A percentile compares a stretch with the other conserved stretches of the same genome.
Conservation (phyloP, 2,329 filamentous ascomycete genomes). For the Corinectria fuckeliana region DNA sequence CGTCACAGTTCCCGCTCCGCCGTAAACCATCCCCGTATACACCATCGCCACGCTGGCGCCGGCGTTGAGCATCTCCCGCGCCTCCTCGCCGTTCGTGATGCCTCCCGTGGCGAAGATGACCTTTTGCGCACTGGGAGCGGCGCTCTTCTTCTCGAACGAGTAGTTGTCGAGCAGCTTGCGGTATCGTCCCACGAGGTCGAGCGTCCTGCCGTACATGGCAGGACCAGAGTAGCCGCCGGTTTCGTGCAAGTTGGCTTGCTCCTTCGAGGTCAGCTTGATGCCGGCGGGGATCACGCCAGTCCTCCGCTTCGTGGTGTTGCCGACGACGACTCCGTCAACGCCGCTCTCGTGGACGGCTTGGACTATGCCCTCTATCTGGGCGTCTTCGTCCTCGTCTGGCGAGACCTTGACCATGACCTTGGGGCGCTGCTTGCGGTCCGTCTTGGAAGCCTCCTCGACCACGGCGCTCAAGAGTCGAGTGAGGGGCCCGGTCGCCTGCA, state of each 20-base stretch:
- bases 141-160: slow-evolving; percentile 39
- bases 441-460: slow-evolving; percentile 75
- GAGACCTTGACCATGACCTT: slow-evolving; percentile 97
- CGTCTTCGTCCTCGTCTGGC: slow-evolving; percentile 87
- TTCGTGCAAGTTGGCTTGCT: slow-evolving; percentile 73
- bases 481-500: slow-evolving; percentile 85
- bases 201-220: slow-evolving; percentile 81
- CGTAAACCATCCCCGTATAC: slow-evolving; percentile 78
- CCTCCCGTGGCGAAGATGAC: slow-evolving; percentile 94
- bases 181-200: slow-evolving; percentile 81
- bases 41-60: slow-evolving; percentile 91
- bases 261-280: slow-evolving; percentile 67
- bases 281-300: slow-evolving; percentile 73
- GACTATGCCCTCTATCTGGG: slow-evolving; percentile 87
- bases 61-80: slow-evolving; percentile 80
- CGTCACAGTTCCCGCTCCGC: slow-evolving; percentile 68
- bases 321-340: slow-evolving; percentile 94
- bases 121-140: slow-evolving; percentile 61
- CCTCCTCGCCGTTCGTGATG: slow-evolving; percentile 87
- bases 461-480: slow-evolving; percentile 82
- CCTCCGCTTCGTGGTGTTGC: slow-evolving; percentile 92
- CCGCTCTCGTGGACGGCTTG: slow-evolving; percentile 83
- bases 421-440: slow-evolving; percentile 70
- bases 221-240: slow-evolving; percentile 91
- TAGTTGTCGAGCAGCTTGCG: slow-evolving; percentile 68